A percentile compares a stretch with the other conserved stretches of the same genome.
Conservation (phyloP, 148 eudicot species). For the Dysphania ambrosioides region DNA sequence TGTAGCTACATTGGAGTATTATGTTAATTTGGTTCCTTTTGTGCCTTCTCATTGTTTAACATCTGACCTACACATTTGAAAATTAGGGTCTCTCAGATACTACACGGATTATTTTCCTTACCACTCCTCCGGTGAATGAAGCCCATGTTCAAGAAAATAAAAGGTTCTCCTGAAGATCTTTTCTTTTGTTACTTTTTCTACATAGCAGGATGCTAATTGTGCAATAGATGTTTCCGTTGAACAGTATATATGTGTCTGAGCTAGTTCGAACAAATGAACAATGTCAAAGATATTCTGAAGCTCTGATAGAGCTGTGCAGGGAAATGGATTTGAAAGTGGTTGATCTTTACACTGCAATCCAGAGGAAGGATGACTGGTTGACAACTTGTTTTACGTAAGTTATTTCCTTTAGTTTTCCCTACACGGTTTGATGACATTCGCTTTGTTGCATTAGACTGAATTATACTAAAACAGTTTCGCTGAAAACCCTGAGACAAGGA, state of each 20-base stretch:
- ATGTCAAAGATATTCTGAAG: slow-evolving; percentile 77
- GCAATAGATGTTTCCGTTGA: slow-evolving; percentile 18
- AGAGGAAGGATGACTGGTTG: slow-evolving; percentile 71
- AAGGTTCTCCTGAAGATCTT: slow-evolving; percentile 43
- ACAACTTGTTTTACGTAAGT: slow-evolving; percentile 81
- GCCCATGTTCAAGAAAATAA: slow-evolving; percentile 42
- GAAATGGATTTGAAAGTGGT: slow-evolving; percentile 69
- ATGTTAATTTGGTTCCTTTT: not conserved
- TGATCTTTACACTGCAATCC: slow-evolving; percentile 87
- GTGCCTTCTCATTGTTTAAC: not conserved
- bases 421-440: not conserved
- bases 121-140: slow-evolving; percentile 86
- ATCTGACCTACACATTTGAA: slow-evolving; percentile 24
- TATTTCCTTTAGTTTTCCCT: not conserved
- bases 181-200: not conserved
- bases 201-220: slow-evolving; percentile 18
- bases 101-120: slow-evolving; percentile 74
- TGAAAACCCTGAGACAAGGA: too few species aligned
- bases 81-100: slow-evolving; percentile 74
- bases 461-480: too few species aligned
- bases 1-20: not conserved
- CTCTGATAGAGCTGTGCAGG: slow-evolving; percentile 62
- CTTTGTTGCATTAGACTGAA: not conserved
- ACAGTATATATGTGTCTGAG: slow-evolving; percentile 45
- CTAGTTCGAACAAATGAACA: slow-evolving; percentile 83